Conservation (phyloP, 2,329 filamentous ascomycete species). For the Biscogniauxia sp. region DNA sequence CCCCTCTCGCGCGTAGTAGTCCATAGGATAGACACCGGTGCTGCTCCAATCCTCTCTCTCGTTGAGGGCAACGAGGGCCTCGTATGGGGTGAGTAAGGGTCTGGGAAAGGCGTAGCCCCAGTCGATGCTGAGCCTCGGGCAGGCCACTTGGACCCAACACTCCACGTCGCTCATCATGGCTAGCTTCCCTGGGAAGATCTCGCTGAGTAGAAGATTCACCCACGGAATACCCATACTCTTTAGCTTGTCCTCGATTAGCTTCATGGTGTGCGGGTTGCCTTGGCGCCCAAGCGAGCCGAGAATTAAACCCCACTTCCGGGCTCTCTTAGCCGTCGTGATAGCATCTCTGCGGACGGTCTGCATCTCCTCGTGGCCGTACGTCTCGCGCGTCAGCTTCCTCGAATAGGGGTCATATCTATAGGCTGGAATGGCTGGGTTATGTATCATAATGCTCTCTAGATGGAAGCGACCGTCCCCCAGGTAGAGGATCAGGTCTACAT, state of each 20-base stretch:
- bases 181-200: constrained; percentile 95
- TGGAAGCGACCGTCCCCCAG: constrained; percentile 48
- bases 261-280: constrained; percentile 91
- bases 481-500: constrained; percentile 56
- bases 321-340: constrained; percentile 70
- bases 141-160: constrained; percentile 98
- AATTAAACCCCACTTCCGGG: constrained; percentile 91
- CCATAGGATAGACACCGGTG: constrained; percentile 84
- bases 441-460: constrained; percentile 98
- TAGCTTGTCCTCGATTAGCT: constrained; percentile 77
- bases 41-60: constrained; percentile 72
- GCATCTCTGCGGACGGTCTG: constrained; percentile 75
- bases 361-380: constrained; percentile 90
- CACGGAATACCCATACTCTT: constrained; percentile 70
- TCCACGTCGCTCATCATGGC: constrained; percentile 92
- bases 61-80: constrained; percentile 87
- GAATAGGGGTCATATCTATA: constrained; percentile 98
- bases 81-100: constrained; percentile 88
- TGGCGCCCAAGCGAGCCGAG: constrained; percentile 89
- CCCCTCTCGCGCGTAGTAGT: constrained; percentile 93
- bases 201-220: constrained; percentile 82
- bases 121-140: constrained; percentile 94
- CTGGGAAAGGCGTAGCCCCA: constrained; percentile 96
- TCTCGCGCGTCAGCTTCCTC: constrained; percentile 83
- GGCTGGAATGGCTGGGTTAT: constrained; percentile 85